Conservation (phyloP, 1,284 basidiomycete species). For the Sphaerobolus stellatus region DNA sequence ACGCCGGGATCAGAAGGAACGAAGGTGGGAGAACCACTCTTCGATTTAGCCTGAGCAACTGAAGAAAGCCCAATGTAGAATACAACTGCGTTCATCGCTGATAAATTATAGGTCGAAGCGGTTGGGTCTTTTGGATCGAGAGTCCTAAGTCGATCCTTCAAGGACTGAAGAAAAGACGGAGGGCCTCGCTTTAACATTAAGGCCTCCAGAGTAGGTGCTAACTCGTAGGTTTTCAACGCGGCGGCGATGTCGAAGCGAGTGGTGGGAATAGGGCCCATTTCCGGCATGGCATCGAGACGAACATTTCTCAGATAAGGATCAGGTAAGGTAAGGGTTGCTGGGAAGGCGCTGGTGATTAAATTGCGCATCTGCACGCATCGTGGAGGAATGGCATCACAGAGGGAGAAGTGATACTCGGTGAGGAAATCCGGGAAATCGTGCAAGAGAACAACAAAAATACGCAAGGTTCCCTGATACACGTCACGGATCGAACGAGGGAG, state of each 20-base stretch:
- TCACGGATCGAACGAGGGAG: conserved; percentile 83
- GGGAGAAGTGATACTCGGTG: conserved; percentile 93
- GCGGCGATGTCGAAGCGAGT: conserved; percentile 89
- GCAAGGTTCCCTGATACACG: conserved; percentile 90
- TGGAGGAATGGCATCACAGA: conserved; percentile 90
- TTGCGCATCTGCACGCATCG: conserved; percentile 97
- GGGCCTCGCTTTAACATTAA: conserved; percentile 73
- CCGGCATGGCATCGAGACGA: conserved; percentile 72
- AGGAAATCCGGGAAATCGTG: conserved; percentile 99
- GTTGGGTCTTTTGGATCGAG: conserved; percentile 50
- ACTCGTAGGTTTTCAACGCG: conserved; percentile 75
- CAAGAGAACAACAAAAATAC: conserved; percentile 89
- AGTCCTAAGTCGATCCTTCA: conserved; percentile 76
- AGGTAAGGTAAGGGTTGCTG: conserved; percentile 80
- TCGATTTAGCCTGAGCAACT: conserved; percentile 80
- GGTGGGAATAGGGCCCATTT: conserved; percentile 88
- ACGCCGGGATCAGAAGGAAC: conserved; percentile 80
- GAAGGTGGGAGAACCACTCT: conserved; percentile 78
- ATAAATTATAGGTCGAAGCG: conserved; percentile 79
- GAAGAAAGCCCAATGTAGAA: conserved; percentile 93
- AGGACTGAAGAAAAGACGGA: conserved; percentile 69
- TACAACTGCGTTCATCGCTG: conserved; percentile 89
- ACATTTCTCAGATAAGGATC: conserved; percentile 81
- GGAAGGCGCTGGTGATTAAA: conserved; percentile 95
- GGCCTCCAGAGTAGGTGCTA: conserved; percentile 78